Evolutionary conservation across 139 green algal genomes (phyloP).

Genomic region (Trebouxia sp.): DNA sequence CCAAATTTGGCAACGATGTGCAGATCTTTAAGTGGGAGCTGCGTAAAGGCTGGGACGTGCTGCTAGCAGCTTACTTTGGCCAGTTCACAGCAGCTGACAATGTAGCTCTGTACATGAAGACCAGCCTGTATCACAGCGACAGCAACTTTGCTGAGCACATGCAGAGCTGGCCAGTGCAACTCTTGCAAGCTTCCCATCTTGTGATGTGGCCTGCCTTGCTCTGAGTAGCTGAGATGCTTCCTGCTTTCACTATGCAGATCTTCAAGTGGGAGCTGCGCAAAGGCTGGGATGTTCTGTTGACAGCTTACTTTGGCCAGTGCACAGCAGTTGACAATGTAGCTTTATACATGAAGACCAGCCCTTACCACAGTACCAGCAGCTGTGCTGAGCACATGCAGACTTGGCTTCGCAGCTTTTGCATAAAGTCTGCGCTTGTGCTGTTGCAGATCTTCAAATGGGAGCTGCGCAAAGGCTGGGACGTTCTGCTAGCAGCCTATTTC

Average conservation of each 20-base stretch:
- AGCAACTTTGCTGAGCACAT: conserved; percentile 36
- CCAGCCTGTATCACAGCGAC: conserved; percentile 48
- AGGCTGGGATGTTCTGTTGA: neutral
- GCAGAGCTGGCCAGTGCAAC: conserved; percentile 27
- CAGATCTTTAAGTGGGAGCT: conserved; percentile 79
- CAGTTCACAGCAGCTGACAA: conserved; percentile 48
- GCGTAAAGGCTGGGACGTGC: conserved; percentile 64
- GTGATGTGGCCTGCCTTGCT: too few species aligned
- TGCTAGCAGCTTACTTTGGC: conserved; percentile 54
- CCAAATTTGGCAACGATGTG: too few species aligned
- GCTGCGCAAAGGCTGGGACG: conserved; percentile 62
- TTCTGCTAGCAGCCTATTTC: conserved; percentile 61
- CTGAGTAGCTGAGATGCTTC: too few species aligned
- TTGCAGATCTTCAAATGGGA: conserved; percentile 82
- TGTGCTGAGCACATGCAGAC: too few species aligned
- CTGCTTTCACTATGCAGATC: too few species aligned
- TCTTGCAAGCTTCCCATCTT: too few species aligned
- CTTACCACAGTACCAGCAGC: neutral
- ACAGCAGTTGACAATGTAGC: neutral
- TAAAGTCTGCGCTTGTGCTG: neutral
- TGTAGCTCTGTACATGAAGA: conserved; percentile 52
- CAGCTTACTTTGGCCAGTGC: too few species aligned
- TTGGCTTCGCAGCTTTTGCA: neutral
- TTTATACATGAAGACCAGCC: neutral
- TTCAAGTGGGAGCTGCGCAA: too few species aligned